A percentile compares a stretch with the other conserved stretches of the same genome.
These are phyloP conservation scores for Coffea canephora DNA, from an alignment of 257 asterid genomes.

Conservation along the genomic window DNA sequence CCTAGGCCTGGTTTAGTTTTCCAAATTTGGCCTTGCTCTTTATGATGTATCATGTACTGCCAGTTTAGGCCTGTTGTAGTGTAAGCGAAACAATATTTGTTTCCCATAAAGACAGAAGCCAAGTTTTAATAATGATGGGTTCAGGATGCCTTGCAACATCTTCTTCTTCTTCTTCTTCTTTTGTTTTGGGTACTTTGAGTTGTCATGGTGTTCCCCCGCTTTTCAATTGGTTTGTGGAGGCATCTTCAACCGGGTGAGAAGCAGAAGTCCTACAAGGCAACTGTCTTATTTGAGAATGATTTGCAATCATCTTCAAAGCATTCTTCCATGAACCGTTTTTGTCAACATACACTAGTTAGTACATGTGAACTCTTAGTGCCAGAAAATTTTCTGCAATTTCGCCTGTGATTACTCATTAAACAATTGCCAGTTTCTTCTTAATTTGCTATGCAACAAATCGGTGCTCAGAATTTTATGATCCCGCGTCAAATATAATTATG, in stretches of 20 bases:
- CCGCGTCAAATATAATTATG: too few species aligned
- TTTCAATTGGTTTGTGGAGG: background rate
- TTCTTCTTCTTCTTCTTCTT: too few species aligned
- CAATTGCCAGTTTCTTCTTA: background rate
- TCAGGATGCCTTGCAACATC: background rate
- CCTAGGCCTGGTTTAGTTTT: background rate
- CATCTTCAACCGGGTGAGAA: background rate
- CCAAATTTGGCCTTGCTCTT: background rate
- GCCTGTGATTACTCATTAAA: background rate
- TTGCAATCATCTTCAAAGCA: background rate
- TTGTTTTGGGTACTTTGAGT: too few species aligned
- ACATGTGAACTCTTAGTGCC: background rate
- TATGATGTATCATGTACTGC: background rate
- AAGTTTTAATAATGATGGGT: background rate
- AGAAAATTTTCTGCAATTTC: background rate
- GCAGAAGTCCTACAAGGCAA: background rate
- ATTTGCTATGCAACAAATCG: background rate
- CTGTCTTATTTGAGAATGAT: background rate
- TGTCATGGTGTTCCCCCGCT: background rate
- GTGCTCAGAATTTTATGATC: background rate
- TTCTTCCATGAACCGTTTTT: background rate
- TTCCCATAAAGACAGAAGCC: background rate
- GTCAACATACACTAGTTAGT: background rate
- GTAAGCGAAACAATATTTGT: background rate
- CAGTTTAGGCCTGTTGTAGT: background rate